phyloP scores from a whole-genome alignment of 768 basidiomycete genomes.

The Ramaria sp. region DNA sequence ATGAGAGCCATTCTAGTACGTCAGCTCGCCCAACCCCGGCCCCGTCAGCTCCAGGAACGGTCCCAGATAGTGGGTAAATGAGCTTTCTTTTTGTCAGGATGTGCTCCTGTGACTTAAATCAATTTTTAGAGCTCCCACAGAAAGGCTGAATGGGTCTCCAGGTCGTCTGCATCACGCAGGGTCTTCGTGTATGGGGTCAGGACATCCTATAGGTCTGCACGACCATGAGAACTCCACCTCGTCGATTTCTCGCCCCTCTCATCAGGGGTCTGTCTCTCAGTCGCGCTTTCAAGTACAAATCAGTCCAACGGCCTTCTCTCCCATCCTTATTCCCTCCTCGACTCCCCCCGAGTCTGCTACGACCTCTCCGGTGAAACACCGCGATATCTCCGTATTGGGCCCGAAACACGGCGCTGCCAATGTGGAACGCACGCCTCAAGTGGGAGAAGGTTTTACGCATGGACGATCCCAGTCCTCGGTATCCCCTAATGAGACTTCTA shows the following conservation, averaged over 20 bases:
- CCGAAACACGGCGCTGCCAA: not conserved
- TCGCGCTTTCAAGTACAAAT: not conserved
- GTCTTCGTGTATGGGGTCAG: not conserved
- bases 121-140: not conserved
- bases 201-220: not conserved
- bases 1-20: not conserved
- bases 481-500: not conserved
- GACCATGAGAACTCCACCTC: not conserved
- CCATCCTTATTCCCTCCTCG: not conserved
- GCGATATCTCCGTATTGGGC: not conserved
- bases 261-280: not conserved
- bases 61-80: not conserved
- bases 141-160: not conserved
- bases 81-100: not conserved
- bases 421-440: not conserved
- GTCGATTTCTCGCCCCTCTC: not conserved
- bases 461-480: not conserved
- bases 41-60: not conserved
- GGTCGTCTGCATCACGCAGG: not conserved
- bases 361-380: not conserved
- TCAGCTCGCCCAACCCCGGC: not conserved
- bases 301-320: not conserved
- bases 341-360: not conserved
- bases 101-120: not conserved
- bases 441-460: not conserved